Conservation (phyloP, 1,284 basidiomycete genomes). For the Ceratorhiza oryzae-sativae region DNA sequence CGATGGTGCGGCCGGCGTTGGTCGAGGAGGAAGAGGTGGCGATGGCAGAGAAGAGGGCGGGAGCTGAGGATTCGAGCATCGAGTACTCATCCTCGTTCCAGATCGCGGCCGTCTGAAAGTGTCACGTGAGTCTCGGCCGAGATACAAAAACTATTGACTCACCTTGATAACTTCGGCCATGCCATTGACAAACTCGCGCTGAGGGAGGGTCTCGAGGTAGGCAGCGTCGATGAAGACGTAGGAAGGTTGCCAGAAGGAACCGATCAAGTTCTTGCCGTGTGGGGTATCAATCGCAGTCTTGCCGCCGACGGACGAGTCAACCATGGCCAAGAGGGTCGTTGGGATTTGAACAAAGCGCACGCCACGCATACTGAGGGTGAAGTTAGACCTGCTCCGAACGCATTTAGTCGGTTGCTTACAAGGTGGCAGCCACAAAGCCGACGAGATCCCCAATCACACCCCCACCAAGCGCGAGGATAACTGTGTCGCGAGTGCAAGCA, state of each 20-base stretch:
- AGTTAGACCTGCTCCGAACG: background rate
- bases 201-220: constrained; percentile 92
- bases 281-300: constrained; percentile 99
- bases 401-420: constrained; percentile 63
- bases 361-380: constrained; percentile 73
- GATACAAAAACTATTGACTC: constrained; percentile 44
- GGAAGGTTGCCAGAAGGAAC: constrained; percentile 97
- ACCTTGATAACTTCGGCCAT: constrained; percentile 99
- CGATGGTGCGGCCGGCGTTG: constrained; percentile 66
- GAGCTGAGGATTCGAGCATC: constrained; percentile 81
- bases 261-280: constrained; percentile 97
- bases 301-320: constrained; percentile 96
- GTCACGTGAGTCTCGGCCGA: constrained; percentile 28
- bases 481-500: constrained; percentile 91
- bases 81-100: constrained; percentile 91
- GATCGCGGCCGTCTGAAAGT: constrained; percentile 86
- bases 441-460: constrained; percentile 97
- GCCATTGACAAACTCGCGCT: constrained; percentile 95
- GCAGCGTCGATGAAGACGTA: constrained; percentile 98
- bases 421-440: constrained; percentile 98
- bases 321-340: constrained; percentile 97
- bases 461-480: constrained; percentile 92
- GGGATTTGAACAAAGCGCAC: constrained; percentile 96
- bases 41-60: constrained; percentile 84
- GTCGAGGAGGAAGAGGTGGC: constrained; percentile 67